Conservation (phyloP, 176 grass and related monocot species). For the Aegilops tauschii region DNA sequence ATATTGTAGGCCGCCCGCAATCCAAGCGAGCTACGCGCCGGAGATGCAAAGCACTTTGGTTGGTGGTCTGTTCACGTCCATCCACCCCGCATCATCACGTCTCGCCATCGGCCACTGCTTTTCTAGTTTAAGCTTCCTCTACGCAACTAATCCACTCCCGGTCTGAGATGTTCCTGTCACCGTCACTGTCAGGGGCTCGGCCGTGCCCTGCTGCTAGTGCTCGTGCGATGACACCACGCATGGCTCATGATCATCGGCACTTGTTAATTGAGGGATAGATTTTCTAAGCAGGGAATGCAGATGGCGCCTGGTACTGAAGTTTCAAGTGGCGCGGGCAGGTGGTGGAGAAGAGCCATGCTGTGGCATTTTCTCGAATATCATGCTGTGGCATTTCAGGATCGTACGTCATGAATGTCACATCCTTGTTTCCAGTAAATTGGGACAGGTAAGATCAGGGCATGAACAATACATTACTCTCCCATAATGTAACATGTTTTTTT, state of each 20-base stretch:
- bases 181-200: neutral
- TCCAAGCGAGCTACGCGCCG: neutral
- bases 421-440: neutral
- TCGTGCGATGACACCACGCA: neutral
- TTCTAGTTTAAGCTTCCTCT: neutral
- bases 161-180: neutral
- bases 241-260: neutral
- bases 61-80: neutral
- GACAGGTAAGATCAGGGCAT: neutral
- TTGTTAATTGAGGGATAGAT: neutral
- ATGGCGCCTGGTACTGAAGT: neutral
- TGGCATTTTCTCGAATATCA: neutral
- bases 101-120: neutral
- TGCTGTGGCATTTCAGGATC: neutral
- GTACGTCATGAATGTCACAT: neutral
- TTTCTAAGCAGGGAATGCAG: neutral
- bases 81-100: neutral
- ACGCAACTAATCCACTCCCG: neutral
- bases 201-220: neutral
- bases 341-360: neutral
- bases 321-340: neutral
- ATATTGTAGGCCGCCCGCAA: neutral
- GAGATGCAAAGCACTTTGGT: neutral
- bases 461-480: too few species aligned
- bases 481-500: too few species aligned